Percentiles rank a stretch among this genome's conserved stretches.
These are phyloP conservation scores for Suillus cothurnatus DNA, from an alignment of 768 basidiomycete genomes.

Conservation along the genomic window DNA sequence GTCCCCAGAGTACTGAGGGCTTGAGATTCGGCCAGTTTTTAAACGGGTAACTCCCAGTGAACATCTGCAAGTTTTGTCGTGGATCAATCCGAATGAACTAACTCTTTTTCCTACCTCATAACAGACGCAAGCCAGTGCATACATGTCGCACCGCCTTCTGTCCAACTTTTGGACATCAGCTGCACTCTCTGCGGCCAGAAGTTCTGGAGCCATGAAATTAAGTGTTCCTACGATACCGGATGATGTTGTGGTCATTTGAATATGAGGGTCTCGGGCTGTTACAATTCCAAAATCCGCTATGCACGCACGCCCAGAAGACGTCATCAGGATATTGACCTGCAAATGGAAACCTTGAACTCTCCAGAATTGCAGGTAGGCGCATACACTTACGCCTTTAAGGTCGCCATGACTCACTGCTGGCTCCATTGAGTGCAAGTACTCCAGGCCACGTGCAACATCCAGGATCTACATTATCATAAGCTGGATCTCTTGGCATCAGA, in stretches of 20 bases:
- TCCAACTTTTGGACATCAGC: constrained; percentile 20
- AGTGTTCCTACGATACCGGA: constrained; percentile 19
- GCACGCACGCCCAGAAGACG: constrained; percentile 42
- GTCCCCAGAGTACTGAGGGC: rapidly evolving
- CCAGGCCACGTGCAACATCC: constrained; percentile 45
- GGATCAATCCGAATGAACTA: background rate
- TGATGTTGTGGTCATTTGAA: constrained; percentile 14
- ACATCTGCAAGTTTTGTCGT: constrained; percentile 8
- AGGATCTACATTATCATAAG: constrained; percentile 35
- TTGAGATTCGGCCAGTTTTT: background rate
- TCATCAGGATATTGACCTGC: constrained; percentile 52
- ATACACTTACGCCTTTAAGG: constrained; percentile 31
- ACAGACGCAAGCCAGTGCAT: constrained; percentile 43
- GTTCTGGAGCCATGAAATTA: constrained; percentile 30
- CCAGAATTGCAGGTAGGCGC: background rate
- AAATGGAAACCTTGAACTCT: constrained; percentile 14
- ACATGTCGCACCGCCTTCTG: constrained; percentile 39
- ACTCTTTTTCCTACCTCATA: constrained; percentile 34
- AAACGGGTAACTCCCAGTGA: constrained; percentile 1
- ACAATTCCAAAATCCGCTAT: constrained; percentile 52
- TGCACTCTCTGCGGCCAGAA: constrained; percentile 8
- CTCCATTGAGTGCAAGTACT: constrained; percentile 43
- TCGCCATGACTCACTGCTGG: constrained; percentile 39
- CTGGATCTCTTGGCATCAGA: background rate
- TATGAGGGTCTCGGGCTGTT: constrained; percentile 19